phyloP scores from a whole-genome alignment of 2,329 filamentous ascomycete species.

The Thielaviopsis euricoi region DNA sequence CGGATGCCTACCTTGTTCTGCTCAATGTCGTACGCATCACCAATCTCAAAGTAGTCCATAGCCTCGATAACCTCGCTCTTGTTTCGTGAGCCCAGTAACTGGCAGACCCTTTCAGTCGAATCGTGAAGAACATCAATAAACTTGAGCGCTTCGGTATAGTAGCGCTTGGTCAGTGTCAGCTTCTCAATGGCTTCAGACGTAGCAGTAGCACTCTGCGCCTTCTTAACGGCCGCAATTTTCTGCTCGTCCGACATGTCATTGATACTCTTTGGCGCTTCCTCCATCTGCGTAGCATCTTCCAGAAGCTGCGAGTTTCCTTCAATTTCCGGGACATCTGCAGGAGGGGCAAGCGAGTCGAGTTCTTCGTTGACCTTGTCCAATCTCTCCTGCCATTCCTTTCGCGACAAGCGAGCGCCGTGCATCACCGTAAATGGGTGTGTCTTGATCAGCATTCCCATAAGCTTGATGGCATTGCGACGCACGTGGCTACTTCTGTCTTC shows the following conservation, averaged over 20 bases:
- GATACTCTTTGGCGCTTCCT: slow-evolving; percentile 48
- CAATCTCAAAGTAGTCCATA: slow-evolving; percentile 94
- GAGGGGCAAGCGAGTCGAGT: slow-evolving; percentile 64
- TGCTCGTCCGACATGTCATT: slow-evolving; percentile 74
- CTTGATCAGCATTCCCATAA: slow-evolving; percentile 73
- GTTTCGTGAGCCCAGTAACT: slow-evolving; percentile 83
- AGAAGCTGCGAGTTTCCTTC: slow-evolving; percentile 61
- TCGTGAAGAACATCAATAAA: slow-evolving; percentile 87
- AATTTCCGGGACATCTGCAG: slow-evolving; percentile 55
- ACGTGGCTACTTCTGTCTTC: slow-evolving; percentile 99
- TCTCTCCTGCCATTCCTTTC: slow-evolving; percentile 70
- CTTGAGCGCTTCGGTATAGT: slow-evolving; percentile 81
- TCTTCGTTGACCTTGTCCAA: slow-evolving; percentile 72
- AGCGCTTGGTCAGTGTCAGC: slow-evolving; percentile 72
- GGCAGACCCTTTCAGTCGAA: slow-evolving; percentile 64
- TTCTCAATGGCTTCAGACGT: slow-evolving; percentile 80
- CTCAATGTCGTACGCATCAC: slow-evolving; percentile 91
- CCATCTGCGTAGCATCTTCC: slow-evolving; percentile 71
- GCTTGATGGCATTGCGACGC: slow-evolving; percentile 82
- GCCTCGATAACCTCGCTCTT: slow-evolving; percentile 98
- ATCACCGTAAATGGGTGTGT: slow-evolving; percentile 89
- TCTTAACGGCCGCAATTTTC: slow-evolving; percentile 54
- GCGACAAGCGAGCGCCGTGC: slow-evolving; percentile 72
- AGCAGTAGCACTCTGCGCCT: slow-evolving; percentile 71
- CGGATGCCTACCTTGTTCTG: slow-evolving; percentile 84